Evolutionary conservation across 495 filamentous ascomycete species (phyloP), one percentile per base, ranked within the genome.

Genomic region (Chaetomium tenue): DNA sequence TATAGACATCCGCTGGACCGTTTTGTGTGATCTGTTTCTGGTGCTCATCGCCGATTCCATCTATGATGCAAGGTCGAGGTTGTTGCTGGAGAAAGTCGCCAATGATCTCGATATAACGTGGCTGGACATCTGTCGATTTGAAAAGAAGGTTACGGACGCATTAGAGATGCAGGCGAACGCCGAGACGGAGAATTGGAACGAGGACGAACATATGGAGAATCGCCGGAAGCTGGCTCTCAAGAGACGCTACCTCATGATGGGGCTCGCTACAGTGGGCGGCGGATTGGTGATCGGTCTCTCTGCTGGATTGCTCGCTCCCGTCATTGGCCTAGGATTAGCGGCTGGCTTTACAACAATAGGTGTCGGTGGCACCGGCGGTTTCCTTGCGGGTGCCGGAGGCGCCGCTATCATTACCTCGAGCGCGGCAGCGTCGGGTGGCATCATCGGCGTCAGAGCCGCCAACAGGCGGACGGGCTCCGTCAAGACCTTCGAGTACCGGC

Each of bases 1-100:
- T 69, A 96, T 99, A 57, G 94, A 99, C 73, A 81, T 99, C 60
- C 88, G 94, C 42, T 99, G 94, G 94, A 99, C 94, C 0, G 89
- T 97, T 11, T 87, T 99, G 6, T 99, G 94, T 74, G 94, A 99
- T 73, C 79, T 99, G 16, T 99, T 99, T 74, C 84, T 99, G 20
- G 87, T 96, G 7, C 83, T 99, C 25, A 93, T 98, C 68, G 88
- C 94, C n/a, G 93, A 98, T 74, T 93, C 91, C 3, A 81, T 89
- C 26, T 99, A 99, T 74, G 94, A 99, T 74, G 83, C 93, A 6
- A 87, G 94, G 39, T 97, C 95, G 3, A 86, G 94, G 66, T 83
- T 86, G 22, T 78, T 99, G 56, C 83, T 99, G 0, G 95, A 98
- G 76, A 82, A 83, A 50, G 92, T 98, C 1, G 93, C 89, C 48